Evolutionary conservation across 2,329 filamentous ascomycete genomes (phyloP).

Genomic region (Colletotrichum caudatum): DNA sequence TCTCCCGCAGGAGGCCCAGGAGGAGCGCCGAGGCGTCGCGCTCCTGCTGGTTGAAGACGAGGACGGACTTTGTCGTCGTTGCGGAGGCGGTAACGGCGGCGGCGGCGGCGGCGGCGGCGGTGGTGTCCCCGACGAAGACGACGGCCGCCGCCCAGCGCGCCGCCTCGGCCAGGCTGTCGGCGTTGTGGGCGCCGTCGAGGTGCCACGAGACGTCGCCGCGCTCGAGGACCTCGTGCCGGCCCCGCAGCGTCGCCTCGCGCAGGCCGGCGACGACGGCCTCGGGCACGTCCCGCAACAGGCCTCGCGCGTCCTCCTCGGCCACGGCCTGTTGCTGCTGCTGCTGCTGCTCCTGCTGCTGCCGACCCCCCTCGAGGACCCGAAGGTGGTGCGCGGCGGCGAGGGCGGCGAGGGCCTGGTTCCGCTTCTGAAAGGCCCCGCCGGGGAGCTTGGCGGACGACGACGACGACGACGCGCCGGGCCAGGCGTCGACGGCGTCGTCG

Average conservation of each 20-base stretch:
- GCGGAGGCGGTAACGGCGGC: slow-evolving; percentile 40
- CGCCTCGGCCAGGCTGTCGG: slow-evolving; percentile 87
- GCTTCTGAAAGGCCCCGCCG: slow-evolving; percentile 68
- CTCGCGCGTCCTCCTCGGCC: slow-evolving; percentile 46
- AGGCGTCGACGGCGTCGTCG: slow-evolving; percentile 24
- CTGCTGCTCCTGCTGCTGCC: slow-evolving; percentile 49
- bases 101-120: slow-evolving; percentile 44
- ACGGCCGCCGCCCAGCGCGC: slow-evolving; percentile 80
- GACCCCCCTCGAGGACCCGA: slow-evolving; percentile 53
- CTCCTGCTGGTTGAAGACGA: slow-evolving; percentile 92
- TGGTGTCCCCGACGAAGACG: background rate
- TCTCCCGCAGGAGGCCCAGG: slow-evolving; percentile 56
- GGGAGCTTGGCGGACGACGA: slow-evolving; percentile 65
- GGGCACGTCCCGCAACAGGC: slow-evolving; percentile 57
- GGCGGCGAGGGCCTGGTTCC: slow-evolving; percentile 66
- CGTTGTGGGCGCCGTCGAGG: slow-evolving; percentile 92
- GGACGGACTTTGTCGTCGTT: slow-evolving; percentile 57
- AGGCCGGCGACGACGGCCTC: slow-evolving; percentile 78
- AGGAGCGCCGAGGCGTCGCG: slow-evolving; percentile 68
- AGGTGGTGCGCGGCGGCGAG: slow-evolving; percentile 54
- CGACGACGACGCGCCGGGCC: slow-evolving; percentile 40
- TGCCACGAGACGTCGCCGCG: slow-evolving; percentile 78
- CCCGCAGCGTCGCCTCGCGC: slow-evolving; percentile 80
- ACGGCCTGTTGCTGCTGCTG: slow-evolving; percentile 45
- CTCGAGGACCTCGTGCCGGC: slow-evolving; percentile 76